phyloP scores from a whole-genome alignment of 768 basidiomycete species.

The Wakefieldia striispora region DNA sequence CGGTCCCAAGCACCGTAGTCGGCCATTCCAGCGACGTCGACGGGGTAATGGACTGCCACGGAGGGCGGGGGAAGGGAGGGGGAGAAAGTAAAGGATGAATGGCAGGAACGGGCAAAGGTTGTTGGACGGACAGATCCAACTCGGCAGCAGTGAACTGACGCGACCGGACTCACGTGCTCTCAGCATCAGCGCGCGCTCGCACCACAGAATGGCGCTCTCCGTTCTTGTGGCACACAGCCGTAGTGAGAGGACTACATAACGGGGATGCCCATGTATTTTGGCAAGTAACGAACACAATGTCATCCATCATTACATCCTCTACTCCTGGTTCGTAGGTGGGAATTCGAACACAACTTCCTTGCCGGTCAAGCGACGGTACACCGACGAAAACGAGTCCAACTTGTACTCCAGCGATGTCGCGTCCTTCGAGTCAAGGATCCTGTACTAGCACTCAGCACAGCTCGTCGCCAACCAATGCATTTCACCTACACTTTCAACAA shows the following conservation, averaged over 20 bases:
- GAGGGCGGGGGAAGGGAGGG: slow-evolving; percentile 43
- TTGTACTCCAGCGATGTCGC: slow-evolving; percentile 99
- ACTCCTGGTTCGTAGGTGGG: slow-evolving; percentile 73
- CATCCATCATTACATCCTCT: slow-evolving; percentile 36
- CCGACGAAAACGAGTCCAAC: slow-evolving; percentile 97
- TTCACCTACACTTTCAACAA: slow-evolving; percentile 91
- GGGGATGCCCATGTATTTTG: slow-evolving; percentile 39
- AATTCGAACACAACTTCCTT: slow-evolving; percentile 97
- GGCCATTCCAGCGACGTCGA: slow-evolving; percentile 43
- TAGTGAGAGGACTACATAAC: slow-evolving; percentile 26
- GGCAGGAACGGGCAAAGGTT: slow-evolving; percentile 26
- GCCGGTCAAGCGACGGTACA: slow-evolving; percentile 93
- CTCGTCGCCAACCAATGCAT: slow-evolving; percentile 4
- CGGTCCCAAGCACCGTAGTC: slow-evolving; percentile 63
- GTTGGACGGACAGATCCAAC: slow-evolving; percentile 26
- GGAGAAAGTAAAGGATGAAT: slow-evolving; percentile 33
- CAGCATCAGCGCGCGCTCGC: background rate
- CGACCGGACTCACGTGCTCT: slow-evolving; percentile 35
- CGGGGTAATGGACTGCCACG: slow-evolving; percentile 40
- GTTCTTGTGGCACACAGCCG: slow-evolving; percentile 20
- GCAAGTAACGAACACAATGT: slow-evolving; percentile 29
- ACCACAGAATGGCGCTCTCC: slow-evolving; percentile 9
- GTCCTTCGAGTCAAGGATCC: slow-evolving; percentile 97
- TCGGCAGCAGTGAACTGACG: slow-evolving; percentile 29
- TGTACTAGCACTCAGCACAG: slow-evolving; percentile 34